Evolutionary conservation across 352 stramenopile species (phyloP), one percentile per base, ranked within the genome.

Genomic region (Globisporangium acanthophoron): DNA sequence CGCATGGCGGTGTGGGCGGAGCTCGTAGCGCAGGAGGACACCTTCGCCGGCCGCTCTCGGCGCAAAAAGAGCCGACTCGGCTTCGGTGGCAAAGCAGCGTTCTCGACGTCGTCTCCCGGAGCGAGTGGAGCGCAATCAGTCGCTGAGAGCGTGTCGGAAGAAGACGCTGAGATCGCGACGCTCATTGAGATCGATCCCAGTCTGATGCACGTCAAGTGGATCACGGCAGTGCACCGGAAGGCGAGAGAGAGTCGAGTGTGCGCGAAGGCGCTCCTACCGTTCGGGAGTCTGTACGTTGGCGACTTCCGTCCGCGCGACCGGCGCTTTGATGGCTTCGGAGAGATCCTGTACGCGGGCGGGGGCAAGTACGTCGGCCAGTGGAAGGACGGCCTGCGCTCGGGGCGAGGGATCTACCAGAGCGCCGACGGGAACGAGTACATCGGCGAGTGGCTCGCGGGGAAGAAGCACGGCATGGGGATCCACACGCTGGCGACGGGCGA

Each of bases 331-430:
- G 91, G 91, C 1, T 61, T 96, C 18, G 92, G 92, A 3, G 78
- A 96, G 54, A 68, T 97, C n/a, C 71, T 83, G 13, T 96, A 97
- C 65, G 59, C 64, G 2, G 76, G 89, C 52, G 91, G 92, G 1
- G 84, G 86, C 43, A 73, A 72, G 12, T 98, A 97, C 65, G 72
- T 76, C 27, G 93, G 92, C 12, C 72, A 91, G 57, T 98, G 88
- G 79, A 62, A 66, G 35, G 51, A 74, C 39, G 90, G 84, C 24
- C 69, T 83, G 18, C 88, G 93, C 0, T 61, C 87, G 7, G 84
- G 84, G 0, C 73, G 75, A 56, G 84, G 81, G 5, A 81, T 90
- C 52, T 93, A 73, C 70, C 74, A 92, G 49, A 70, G 80, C 46
- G 52, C 54, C 0, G 59, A 72, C 53, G 76, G 81, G 3, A 78